Percentiles rank a stretch among this genome's conserved stretches.
phyloP scores from a whole-genome alignment of 1,284 basidiomycete species.

The Ceratobasidium sp. region DNA sequence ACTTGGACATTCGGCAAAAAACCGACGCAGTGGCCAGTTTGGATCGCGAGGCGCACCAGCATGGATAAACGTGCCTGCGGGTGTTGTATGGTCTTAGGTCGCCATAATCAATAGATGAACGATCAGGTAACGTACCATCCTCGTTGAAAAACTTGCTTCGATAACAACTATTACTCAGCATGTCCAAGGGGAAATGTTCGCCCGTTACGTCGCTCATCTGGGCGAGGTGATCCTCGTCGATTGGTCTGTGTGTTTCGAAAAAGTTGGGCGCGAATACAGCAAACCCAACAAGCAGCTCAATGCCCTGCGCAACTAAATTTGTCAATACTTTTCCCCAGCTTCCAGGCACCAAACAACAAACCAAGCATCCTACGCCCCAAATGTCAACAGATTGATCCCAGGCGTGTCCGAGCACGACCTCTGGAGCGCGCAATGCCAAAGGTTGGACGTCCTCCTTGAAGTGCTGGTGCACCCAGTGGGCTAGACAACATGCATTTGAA shows the following conservation, averaged over 20 bases:
- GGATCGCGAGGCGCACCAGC: neutral
- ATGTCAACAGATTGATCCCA: conserved; percentile 5
- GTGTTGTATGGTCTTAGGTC: neutral
- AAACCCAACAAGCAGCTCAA: neutral
- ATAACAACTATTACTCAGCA: neutral
- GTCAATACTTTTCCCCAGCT: neutral
- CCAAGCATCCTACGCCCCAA: conserved; percentile 17
- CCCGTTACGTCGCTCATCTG: conserved; percentile 6
- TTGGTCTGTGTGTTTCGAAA: neutral
- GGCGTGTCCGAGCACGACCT: conserved; percentile 6
- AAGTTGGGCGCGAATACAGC: neutral
- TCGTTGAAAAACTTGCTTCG: conserved; percentile 10
- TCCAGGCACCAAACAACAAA: neutral
- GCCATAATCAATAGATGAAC: no score
- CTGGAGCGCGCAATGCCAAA: neutral
- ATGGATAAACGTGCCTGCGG: conserved; percentile 2
- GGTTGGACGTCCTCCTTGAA: neutral
- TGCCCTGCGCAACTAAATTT: neutral
- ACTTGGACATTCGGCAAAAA: neutral
- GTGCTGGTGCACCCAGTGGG: conserved; percentile 6
- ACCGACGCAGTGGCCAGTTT: neutral
- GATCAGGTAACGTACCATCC: neutral
- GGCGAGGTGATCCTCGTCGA: conserved; percentile 7
- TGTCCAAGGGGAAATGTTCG: neutral
- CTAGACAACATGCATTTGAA: neutral